phyloP scores from a whole-genome alignment of 2,329 filamentous ascomycete species.

The Aspergillus spinulosporus region DNA sequence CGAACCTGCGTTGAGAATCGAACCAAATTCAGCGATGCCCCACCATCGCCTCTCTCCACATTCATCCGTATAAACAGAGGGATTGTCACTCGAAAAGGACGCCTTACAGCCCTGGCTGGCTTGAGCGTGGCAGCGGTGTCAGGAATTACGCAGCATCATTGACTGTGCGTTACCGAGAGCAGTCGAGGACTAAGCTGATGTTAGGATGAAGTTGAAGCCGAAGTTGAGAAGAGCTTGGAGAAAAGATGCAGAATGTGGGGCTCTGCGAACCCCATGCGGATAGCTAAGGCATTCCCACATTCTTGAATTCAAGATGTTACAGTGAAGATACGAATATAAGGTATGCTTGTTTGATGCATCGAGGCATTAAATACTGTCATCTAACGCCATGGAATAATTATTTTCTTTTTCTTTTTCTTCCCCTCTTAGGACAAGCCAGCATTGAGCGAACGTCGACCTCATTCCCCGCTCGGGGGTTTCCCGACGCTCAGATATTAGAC shows the following conservation, averaged over 20 bases:
- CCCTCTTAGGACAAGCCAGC: not conserved
- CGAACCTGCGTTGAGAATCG: not conserved
- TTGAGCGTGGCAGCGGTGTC: not conserved
- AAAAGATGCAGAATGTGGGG: slow-evolving; percentile 1
- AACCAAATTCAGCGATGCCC: slow-evolving; percentile 6
- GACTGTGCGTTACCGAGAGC: not conserved
- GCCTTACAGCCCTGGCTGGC: slow-evolving; percentile 1
- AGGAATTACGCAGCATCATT: not conserved
- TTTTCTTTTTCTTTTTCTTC: not conserved
- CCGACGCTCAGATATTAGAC: not conserved
- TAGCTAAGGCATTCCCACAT: not conserved
- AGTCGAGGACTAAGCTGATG: not conserved
- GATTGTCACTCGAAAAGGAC: not conserved
- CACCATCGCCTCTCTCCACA: slow-evolving; percentile 8
- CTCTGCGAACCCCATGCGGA: not conserved
- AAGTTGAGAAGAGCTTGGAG: not conserved
- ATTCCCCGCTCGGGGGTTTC: slow-evolving; percentile 2
- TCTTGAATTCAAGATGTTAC: no score
- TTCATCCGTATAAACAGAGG: not conserved
- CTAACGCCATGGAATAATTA: not conserved
- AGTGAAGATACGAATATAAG: no score
- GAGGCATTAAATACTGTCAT: no score
- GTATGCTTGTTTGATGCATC: no score
- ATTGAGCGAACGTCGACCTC: not conserved
- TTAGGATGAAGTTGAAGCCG: not conserved